Conservation (phyloP, 129 eudicot species). For the Arctium lappa region DNA sequence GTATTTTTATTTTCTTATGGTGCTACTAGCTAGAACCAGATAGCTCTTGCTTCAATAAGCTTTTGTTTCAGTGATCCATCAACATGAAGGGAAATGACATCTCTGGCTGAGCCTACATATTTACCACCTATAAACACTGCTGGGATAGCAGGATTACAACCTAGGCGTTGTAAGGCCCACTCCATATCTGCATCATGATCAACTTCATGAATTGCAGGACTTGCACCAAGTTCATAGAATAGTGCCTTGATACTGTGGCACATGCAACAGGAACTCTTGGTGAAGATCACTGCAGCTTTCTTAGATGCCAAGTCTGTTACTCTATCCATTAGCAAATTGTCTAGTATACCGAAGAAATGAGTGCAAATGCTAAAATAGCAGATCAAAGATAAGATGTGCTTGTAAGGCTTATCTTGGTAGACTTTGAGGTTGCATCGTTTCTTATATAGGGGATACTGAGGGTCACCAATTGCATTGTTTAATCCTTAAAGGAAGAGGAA, state of each 20-base stretch:
- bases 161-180: slow-evolving; percentile 59
- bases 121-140: slow-evolving; percentile 93
- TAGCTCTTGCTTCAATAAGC: slow-evolving; percentile 78
- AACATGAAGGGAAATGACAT: slow-evolving; percentile 75
- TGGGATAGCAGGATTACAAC: slow-evolving; percentile 76
- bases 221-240: slow-evolving; percentile 87
- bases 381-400: slow-evolving; percentile 11
- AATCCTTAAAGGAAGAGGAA: slow-evolving; percentile 15
- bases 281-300: slow-evolving; percentile 91
- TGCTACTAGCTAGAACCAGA: slow-evolving; percentile 66
- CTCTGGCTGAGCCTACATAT: slow-evolving; percentile 69
- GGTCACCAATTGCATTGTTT: slow-evolving; percentile 29
- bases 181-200: slow-evolving; percentile 82
- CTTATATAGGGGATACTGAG: slow-evolving; percentile 54
- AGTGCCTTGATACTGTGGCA: slow-evolving; percentile 84
- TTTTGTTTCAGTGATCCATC: slow-evolving; percentile 67
- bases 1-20: slow-evolving; percentile 9
- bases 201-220: slow-evolving; percentile 86
- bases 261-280: slow-evolving; percentile 96
- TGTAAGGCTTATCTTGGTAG: slow-evolving; percentile 31
- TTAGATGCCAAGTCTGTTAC: slow-evolving; percentile 72
- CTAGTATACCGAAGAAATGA: neutral
- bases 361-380: neutral
- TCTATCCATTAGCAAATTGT: slow-evolving; percentile 52
- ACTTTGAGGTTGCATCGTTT: slow-evolving; percentile 35